Evolutionary conservation across 2,329 filamentous ascomycete genomes (phyloP), one percentile per base, ranked within the genome.

Genomic region (Colletotrichum cereale): DNA sequence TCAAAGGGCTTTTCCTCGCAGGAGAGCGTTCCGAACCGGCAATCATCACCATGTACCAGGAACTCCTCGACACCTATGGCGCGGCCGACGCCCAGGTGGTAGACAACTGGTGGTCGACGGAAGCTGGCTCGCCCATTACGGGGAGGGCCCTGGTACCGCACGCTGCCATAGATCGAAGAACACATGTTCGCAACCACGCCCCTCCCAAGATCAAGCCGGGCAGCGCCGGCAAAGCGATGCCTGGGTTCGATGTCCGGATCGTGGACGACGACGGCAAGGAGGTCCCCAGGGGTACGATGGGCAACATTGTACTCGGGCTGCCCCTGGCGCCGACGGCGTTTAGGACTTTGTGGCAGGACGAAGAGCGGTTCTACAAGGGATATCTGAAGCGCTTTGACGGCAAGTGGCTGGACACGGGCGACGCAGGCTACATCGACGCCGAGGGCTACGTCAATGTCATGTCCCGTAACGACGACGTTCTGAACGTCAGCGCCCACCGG

Each of bases 401-500:
- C 0, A 88, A 88, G 75, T 98, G 94, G 93, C 82, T 98, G 53
- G 95, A 98, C 78, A 98, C 95, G 0, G 96, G 95, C 2, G 95
- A 98, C 79, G 92, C 94, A 0, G 95, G 96, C 0, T 91, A 95
- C 85, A 90, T 98, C 68, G 95, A 98, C 78, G 80, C 87, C 18
- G 91, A 96, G 50, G 89, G 89, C 5, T 91, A 91, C 75, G 86
- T 91, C 50, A 87, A 88, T 74, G 88, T 91, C 75, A 90, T 91
- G 89, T 87, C 87, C 50, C 83, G 89, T 50, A 86, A 84, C 40
- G 95, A 98, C 82, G 95, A 98, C 80, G 92, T 98, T 71, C 95
- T 98, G 78, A 98, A 98, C 78, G 95, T 97, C n/a, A 95, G 95
- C 50, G 95, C 95, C 6, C 95, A 98, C 83, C 89, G 95, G 18